phyloP scores from a whole-genome alignment of 768 basidiomycete genomes.

The Hericium erinaceus region DNA sequence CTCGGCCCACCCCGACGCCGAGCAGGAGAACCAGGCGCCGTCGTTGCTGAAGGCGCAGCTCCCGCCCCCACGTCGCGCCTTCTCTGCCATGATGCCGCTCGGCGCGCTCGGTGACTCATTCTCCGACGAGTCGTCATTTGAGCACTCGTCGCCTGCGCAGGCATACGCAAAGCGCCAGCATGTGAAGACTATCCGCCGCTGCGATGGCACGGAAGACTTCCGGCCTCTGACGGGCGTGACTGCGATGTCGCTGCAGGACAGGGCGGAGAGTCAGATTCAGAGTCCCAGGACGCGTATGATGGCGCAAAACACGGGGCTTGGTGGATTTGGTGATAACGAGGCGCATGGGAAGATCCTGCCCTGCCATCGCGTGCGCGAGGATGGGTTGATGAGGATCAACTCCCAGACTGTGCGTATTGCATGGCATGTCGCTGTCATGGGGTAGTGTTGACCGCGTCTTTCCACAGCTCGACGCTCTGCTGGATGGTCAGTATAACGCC shows the following conservation, averaged over 20 bases:
- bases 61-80: slow-evolving; percentile 57
- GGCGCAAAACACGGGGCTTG: slow-evolving; percentile 35
- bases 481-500: slow-evolving; percentile 64
- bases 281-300: slow-evolving; percentile 16
- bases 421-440: background rate
- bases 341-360: slow-evolving; percentile 88
- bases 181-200: slow-evolving; percentile 65
- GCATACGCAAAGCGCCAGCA: slow-evolving; percentile 74
- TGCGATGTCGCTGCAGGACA: slow-evolving; percentile 17
- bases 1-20: background rate
- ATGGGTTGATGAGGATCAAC: slow-evolving; percentile 89
- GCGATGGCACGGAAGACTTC: slow-evolving; percentile 78
- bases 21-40: slow-evolving; percentile 7
- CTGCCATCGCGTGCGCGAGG: slow-evolving; percentile 88
- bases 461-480: slow-evolving; percentile 60
- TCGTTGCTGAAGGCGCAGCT: slow-evolving; percentile 14
- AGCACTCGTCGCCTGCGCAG: slow-evolving; percentile 64
- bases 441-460: slow-evolving; percentile 8
- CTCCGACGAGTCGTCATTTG: slow-evolving; percentile 38
- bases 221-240: slow-evolving; percentile 63
- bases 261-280: slow-evolving; percentile 12
- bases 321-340: slow-evolving; percentile 91
- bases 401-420: slow-evolving; percentile 56
- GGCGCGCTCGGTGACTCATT: slow-evolving; percentile 31
- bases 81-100: slow-evolving; percentile 59